A percentile compares a stretch with the other conserved stretches of the same genome.
Conservation (phyloP, 306 rosid genomes). For the Gynostemma pentaphyllum region DNA sequence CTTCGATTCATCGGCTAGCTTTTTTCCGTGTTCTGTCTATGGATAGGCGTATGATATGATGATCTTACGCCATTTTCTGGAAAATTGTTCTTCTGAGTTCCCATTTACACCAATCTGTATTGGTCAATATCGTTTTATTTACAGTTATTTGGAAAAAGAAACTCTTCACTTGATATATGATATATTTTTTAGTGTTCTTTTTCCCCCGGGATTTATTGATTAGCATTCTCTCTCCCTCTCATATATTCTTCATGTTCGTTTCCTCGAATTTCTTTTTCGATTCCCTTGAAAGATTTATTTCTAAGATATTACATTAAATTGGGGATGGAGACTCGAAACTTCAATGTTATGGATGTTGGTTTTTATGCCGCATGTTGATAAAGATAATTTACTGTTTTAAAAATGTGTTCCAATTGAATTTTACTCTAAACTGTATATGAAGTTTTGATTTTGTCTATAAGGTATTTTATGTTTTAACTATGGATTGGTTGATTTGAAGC, state of each 20-base stretch:
- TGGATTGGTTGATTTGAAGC: too few species aligned
- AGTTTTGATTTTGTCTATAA: too few species aligned
- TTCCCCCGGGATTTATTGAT: background rate
- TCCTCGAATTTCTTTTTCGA: background rate
- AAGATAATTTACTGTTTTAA: too few species aligned
- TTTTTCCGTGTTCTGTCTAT: background rate
- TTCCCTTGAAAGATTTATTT: too few species aligned
- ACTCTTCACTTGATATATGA: background rate
- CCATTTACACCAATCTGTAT: background rate
- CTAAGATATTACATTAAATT: too few species aligned
- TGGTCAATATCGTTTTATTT: background rate
- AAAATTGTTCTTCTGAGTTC: background rate
- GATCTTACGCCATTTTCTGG: background rate
- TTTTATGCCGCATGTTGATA: too few species aligned
- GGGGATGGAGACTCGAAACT: too few species aligned
- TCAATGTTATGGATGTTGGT: too few species aligned
- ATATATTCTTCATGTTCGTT: background rate
- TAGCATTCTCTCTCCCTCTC: background rate
- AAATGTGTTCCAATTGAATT: too few species aligned
- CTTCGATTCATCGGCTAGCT: background rate
- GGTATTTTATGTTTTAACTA: too few species aligned
- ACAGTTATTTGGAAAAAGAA: background rate
- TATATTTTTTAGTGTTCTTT: background rate
- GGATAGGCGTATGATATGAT: background rate
- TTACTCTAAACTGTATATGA: too few species aligned